These are phyloP conservation scores for Pharnaceum exiguum DNA, from an alignment of 148 eudicot genomes.

Conservation along the genomic window DNA sequence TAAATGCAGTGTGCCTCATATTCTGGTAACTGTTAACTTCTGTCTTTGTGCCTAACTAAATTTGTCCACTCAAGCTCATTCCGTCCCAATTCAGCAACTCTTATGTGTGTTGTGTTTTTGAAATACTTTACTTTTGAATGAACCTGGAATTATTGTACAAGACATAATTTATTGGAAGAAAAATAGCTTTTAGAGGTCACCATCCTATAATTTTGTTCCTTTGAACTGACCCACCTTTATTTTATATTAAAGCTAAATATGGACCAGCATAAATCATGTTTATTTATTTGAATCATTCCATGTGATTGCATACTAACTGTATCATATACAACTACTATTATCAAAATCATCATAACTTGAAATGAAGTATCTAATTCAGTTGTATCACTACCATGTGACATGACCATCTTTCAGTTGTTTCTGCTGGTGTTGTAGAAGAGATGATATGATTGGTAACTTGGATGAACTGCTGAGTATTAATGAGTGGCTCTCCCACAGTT, in stretches of 20 bases:
- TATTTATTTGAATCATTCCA: slow-evolving; percentile 5
- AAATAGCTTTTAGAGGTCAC: background rate
- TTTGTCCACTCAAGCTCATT: slow-evolving; percentile 3
- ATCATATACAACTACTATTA: too few species aligned
- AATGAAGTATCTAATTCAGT: too few species aligned
- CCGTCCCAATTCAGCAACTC: background rate
- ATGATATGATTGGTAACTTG: too few species aligned
- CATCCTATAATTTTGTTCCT: slow-evolving; percentile 4
- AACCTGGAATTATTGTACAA: background rate
- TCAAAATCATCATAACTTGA: too few species aligned
- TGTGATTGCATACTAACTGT: slow-evolving; percentile 15
- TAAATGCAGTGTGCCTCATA: slow-evolving; percentile 6
- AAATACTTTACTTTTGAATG: background rate
- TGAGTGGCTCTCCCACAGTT: too few species aligned
- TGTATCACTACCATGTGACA: too few species aligned
- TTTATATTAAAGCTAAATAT: slow-evolving; percentile 2
- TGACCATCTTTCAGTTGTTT: too few species aligned
- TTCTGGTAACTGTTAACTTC: background rate
- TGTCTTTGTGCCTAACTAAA: background rate
- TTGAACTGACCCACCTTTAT: slow-evolving; percentile 2
- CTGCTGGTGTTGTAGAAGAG: too few species aligned
- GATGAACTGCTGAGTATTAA: too few species aligned
- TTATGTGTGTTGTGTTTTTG: slow-evolving; percentile 7
- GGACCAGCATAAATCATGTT: slow-evolving; percentile 11
- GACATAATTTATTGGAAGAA: background rate